Percentiles rank a stretch among this genome's conserved stretches.
Evolutionary conservation across 192 early-diverging fungal genomes (phyloP).

Genomic region (Podila verticillata): DNA sequence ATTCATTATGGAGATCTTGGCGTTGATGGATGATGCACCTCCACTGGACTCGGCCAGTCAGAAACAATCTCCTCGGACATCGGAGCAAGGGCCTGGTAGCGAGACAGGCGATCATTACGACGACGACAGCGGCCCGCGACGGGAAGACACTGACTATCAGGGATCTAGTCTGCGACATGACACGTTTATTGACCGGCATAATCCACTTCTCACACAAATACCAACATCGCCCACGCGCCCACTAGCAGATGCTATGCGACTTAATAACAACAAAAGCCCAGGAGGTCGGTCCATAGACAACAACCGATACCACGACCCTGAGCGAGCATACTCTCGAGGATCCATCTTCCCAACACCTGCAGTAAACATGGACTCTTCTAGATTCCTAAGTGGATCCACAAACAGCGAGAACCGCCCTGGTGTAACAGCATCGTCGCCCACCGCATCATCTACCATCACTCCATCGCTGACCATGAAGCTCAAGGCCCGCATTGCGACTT

Average conservation of each 20-base stretch:
- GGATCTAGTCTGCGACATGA: constrained; percentile 1
- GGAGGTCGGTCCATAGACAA: constrained; percentile 11
- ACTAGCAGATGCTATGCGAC: constrained; percentile 2
- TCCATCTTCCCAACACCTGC: constrained; percentile 9
- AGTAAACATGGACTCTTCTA: constrained; percentile 25
- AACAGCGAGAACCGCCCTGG: constrained; percentile 20
- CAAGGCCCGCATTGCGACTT: constrained; percentile 39
- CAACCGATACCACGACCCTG: constrained; percentile 1
- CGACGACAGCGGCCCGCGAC: neutral
- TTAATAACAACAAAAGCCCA: constrained; percentile 10
- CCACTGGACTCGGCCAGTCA: neutral
- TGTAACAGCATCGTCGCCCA: neutral
- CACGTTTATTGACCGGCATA: neutral
- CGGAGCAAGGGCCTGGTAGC: neutral
- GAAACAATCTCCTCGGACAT: neutral
- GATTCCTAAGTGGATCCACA: constrained; percentile 28
- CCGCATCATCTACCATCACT: neutral
- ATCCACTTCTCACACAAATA: neutral
- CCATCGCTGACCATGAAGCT: constrained; percentile 37
- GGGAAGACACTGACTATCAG: neutral
- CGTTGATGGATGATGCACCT: constrained; percentile 19
- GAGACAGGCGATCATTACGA: neutral
- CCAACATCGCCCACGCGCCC: constrained; percentile 20
- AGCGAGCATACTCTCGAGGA: neutral
- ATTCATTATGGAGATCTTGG: constrained; percentile 54